Conservation (phyloP, 768 basidiomycete genomes). For the Dendrothele bispora region DNA sequence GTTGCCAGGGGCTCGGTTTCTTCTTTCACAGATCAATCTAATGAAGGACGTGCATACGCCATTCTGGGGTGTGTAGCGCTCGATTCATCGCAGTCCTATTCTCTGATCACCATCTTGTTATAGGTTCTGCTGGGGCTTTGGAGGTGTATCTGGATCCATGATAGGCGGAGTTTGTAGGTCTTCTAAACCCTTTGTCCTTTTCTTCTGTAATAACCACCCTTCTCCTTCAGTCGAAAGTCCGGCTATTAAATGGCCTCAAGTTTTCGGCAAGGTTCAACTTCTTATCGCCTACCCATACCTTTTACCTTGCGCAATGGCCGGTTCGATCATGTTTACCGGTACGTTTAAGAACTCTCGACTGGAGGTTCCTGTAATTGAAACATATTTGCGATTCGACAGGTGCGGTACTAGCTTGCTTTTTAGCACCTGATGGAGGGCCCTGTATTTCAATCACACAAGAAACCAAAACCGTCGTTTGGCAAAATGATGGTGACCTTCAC, state of each 20-base stretch:
- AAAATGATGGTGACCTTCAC: slow-evolving; percentile 62
- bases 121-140: slow-evolving; percentile 95
- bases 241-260: slow-evolving; percentile 79
- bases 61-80: slow-evolving; percentile 73
- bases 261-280: slow-evolving; percentile 63
- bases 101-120: slow-evolving; percentile 3
- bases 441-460: too few relatives aligned
- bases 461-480: slow-evolving; percentile 76
- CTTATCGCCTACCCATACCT: slow-evolving; percentile 88
- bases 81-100: too few relatives aligned
- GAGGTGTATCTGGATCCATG: slow-evolving; percentile 88
- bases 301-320: slow-evolving; percentile 80
- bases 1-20: slow-evolving; percentile 91
- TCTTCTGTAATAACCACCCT: slow-evolving; percentile 9
- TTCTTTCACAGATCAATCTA: slow-evolving; percentile 85
- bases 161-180: slow-evolving; percentile 73
- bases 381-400: slow-evolving; percentile 42
- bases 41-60: slow-evolving; percentile 94
- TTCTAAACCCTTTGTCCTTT: not conserved
- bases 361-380: not conserved
- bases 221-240: slow-evolving; percentile 70
- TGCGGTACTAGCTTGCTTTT: slow-evolving; percentile 82
- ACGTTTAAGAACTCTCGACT: too few relatives aligned
- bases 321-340: slow-evolving; percentile 74
- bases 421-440: slow-evolving; percentile 90